Evolutionary conservation across 495 filamentous ascomycete genomes (phyloP), one percentile per base, ranked within the genome.

Genomic region (Penicillium simplicissimum): DNA sequence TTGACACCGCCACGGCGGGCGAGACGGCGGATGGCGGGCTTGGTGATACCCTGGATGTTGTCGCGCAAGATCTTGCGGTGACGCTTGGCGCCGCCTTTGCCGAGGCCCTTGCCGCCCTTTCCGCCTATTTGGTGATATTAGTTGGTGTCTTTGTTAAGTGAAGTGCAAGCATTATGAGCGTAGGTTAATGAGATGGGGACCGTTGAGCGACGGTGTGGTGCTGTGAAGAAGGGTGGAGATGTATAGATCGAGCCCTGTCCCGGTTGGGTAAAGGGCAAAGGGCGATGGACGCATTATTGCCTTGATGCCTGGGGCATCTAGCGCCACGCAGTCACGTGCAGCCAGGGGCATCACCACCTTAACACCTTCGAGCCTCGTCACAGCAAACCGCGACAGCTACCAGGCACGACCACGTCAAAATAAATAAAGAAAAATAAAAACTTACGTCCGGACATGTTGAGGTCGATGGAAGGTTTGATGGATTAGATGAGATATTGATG

Each of bases 11-110:
- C 79, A 85, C 82, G 82, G 63, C 81, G 83, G 47, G 80, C 84
- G 55, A 85, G 82, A 87, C 85, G 85, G 58, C 85, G 85, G 74
- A 89, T 88, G 59, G 85, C 87, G 62, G 87, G 86, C 79, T 88
- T 88, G 72, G 87, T 89, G 74, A 89, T 88, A 73, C 87, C 87
- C 75, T 97, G 94, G 78, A 98, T 97, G 89, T 97, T 98, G 89
- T 98, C 94, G 77, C 94, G 92, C 76, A 98, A 86, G 84, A 98
- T 97, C 89, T 98, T 98, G 71, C 95, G 89, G 80, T 97, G 92
- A 81, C 93, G 93, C 90, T 97, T 97, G 83, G 94, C 93, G 70
- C 96, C 93, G 75, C 93, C 93, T 83, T 97, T 97, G 72, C 85
- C 85, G 76, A 88, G 85, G 71, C 85, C 85, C 73, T 88, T 88